A percentile compares a stretch with the other conserved stretches of the same genome.
phyloP scores from a whole-genome alignment of 371 early-diverging fungal species.

The Funneliformis caledonium region DNA sequence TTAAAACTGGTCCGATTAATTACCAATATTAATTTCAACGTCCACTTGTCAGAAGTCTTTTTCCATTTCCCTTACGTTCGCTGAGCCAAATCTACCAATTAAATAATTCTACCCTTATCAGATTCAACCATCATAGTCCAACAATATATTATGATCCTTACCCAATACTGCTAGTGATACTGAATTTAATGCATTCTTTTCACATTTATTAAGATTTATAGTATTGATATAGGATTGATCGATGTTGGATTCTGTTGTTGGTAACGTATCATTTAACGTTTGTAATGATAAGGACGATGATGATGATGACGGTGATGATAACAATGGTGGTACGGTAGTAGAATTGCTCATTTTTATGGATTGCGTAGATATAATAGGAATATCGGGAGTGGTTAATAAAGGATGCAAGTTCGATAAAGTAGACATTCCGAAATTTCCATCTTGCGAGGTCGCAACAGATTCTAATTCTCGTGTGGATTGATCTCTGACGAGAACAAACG shows the following conservation, averaged over 20 bases:
- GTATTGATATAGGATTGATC: background rate
- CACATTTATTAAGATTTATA: background rate
- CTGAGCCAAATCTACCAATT: background rate
- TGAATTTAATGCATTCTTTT: background rate
- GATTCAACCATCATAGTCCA: background rate
- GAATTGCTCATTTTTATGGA: background rate
- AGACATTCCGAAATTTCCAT: slow-evolving; percentile 22
- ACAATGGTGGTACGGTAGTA: slow-evolving; percentile 3
- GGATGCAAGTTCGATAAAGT: slow-evolving; percentile 6
- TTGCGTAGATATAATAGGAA: background rate
- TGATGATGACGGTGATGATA: slow-evolving; percentile 6
- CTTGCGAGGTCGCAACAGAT: background rate
- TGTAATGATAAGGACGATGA: slow-evolving; percentile 16
- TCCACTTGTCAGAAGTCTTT: slow-evolving; percentile 35
- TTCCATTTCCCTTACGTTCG: slow-evolving; percentile 1
- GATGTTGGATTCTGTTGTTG: background rate
- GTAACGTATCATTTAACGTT: background rate
- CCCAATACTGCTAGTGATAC: background rate
- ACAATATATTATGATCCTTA: background rate
- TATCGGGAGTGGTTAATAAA: background rate
- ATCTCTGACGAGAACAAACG: background rate
- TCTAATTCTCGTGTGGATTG: background rate
- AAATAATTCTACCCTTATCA: background rate
- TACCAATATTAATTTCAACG: background rate
- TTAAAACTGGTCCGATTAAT: background rate